A percentile compares a stretch with the other conserved stretches of the same genome.
Conservation (phyloP, 2,329 filamentous ascomycete genomes). For the Colletotrichum salicis region DNA sequence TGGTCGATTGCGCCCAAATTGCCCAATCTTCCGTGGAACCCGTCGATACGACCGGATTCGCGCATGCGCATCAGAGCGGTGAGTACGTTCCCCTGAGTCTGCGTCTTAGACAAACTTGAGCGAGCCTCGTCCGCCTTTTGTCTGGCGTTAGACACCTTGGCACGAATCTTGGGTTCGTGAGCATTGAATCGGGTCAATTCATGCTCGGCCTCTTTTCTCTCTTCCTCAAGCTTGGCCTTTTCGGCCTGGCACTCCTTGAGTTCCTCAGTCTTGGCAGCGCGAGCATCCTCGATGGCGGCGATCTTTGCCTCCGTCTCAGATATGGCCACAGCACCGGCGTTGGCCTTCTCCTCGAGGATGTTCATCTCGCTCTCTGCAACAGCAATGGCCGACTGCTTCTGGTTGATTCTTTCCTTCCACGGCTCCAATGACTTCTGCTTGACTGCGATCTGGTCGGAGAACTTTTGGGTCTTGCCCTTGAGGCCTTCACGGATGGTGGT, state of each 20-base stretch:
- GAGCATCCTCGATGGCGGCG: constrained; percentile 75
- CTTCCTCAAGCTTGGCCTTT: constrained; percentile 77
- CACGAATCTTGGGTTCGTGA: constrained; percentile 84
- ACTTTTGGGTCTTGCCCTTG: constrained; percentile 94
- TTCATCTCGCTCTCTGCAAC: constrained; percentile 95
- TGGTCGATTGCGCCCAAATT: constrained; percentile 94
- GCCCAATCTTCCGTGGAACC: constrained; percentile 94
- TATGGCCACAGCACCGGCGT: constrained; percentile 84
- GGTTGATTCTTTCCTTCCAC: constrained; percentile 96
- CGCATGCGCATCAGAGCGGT: constrained; percentile 93
- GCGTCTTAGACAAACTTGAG: constrained; percentile 87
- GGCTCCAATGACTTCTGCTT: constrained; percentile 96
- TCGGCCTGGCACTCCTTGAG: constrained; percentile 80
- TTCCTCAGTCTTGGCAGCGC: constrained; percentile 76
- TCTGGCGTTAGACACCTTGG: constrained; percentile 86
- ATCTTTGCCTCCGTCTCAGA: constrained; percentile 87
- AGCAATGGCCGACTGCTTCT: constrained; percentile 92
- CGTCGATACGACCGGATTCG: constrained; percentile 95
- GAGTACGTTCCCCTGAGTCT: constrained; percentile 92
- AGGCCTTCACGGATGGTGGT: constrained; percentile 84
- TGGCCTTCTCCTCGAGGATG: constrained; percentile 89
- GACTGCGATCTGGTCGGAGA: constrained; percentile 89
- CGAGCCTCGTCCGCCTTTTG: constrained; percentile 97
- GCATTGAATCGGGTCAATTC: constrained; percentile 78
- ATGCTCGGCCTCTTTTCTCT: constrained; percentile 75